Conservation (phyloP, 768 basidiomycete species). For the Termitomyces sp. region DNA sequence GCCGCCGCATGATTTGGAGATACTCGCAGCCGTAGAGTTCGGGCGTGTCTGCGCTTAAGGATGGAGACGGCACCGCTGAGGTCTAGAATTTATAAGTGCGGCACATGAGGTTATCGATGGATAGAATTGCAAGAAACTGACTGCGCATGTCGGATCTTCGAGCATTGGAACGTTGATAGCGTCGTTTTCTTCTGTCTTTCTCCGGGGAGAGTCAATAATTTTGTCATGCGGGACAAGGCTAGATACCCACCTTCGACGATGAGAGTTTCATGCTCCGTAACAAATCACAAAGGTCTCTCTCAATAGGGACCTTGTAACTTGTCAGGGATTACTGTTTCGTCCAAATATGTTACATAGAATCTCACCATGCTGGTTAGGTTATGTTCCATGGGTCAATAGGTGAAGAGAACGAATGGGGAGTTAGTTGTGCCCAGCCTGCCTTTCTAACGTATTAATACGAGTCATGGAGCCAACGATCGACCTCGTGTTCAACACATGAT, state of each 20-base stretch:
- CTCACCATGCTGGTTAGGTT: neutral
- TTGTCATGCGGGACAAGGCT: neutral
- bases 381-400: neutral
- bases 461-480: neutral
- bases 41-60: constrained; percentile 35
- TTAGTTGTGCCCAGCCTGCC: neutral
- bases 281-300: constrained; percentile 50
- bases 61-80: constrained; percentile 36
- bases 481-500: constrained; percentile 13
- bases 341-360: neutral
- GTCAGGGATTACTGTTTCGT: neutral
- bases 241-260: constrained; percentile 27
- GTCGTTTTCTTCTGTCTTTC: constrained; percentile 38
- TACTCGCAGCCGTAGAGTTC: constrained; percentile 53
- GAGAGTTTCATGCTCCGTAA: constrained; percentile 43
- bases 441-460: constrained; percentile 2
- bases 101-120: neutral
- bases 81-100: neutral
- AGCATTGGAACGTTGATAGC: constrained; percentile 37
- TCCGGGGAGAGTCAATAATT: constrained; percentile 27
- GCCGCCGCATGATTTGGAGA: constrained; percentile 54
- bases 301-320: constrained; percentile 14
- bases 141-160: constrained; percentile 42
- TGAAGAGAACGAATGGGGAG: neutral
- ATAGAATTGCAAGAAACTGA: constrained; percentile 16